Conservation (phyloP, 495 filamentous ascomycete genomes). For the Parmelia sp. region DNA sequence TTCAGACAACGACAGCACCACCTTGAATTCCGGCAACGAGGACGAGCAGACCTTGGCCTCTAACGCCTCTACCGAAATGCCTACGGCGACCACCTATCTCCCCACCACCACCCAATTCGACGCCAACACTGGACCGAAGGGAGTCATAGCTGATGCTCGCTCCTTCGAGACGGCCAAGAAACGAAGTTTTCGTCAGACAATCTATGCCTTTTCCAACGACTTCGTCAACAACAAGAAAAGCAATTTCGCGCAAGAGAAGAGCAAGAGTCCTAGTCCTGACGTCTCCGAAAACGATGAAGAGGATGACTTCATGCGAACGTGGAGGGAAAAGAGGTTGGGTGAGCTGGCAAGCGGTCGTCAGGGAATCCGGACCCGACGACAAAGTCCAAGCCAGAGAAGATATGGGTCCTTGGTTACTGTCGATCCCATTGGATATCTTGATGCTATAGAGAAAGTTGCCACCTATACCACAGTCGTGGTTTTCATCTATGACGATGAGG, state of each 20-base stretch:
- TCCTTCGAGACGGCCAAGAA: constrained; percentile 80
- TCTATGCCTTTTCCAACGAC: constrained; percentile 35
- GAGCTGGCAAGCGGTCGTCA: constrained; percentile 63
- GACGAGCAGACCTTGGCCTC: constrained; percentile 53
- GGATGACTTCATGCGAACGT: constrained; percentile 73
- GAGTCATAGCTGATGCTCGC: constrained; percentile 92
- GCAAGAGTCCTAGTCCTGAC: constrained; percentile 38
- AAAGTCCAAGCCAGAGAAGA: constrained; percentile 61
- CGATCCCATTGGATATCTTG: constrained; percentile 84
- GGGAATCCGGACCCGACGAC: constrained; percentile 44
- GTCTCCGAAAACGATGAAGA: constrained; percentile 56
- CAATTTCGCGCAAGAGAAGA: constrained; percentile 38
- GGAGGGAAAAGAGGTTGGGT: constrained; percentile 70
- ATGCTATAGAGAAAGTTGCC: constrained; percentile 85
- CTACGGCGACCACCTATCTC: constrained; percentile 42
- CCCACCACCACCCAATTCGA: constrained; percentile 60
- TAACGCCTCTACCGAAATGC: constrained; percentile 41
- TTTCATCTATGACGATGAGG: constrained; percentile 85
- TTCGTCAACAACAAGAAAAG: constrained; percentile 30
- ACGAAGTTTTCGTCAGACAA: constrained; percentile 49
- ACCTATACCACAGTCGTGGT: constrained; percentile 86
- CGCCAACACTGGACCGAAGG: constrained; percentile 92
- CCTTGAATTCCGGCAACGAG: constrained; percentile 48
- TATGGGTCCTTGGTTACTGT: constrained; percentile 77
- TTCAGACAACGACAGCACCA: constrained; percentile 35